Conservation (phyloP, 495 filamentous ascomycete genomes). For the Trichocladium antarcticum region DNA sequence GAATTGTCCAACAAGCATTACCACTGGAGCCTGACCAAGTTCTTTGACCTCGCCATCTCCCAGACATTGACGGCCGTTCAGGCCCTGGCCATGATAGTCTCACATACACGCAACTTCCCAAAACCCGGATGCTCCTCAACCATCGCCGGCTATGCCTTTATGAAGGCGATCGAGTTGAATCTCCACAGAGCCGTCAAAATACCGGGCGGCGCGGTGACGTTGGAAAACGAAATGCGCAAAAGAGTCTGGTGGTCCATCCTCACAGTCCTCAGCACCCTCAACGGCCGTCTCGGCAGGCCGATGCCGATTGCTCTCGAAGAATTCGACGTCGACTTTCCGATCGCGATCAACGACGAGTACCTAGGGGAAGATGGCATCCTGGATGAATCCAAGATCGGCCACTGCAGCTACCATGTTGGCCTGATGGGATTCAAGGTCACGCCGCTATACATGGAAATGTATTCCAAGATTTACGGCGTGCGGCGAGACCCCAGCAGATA, state of each 20-base stretch:
- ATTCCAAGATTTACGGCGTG: conserved; percentile 56
- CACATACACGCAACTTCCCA: conserved; percentile 63
- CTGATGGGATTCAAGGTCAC: conserved; percentile 49
- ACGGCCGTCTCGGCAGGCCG: conserved; percentile 62
- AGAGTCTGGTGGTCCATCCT: conserved; percentile 63
- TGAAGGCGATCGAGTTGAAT: conserved; percentile 58
- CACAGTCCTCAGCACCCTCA: conserved; percentile 49
- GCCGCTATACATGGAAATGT: conserved; percentile 58
- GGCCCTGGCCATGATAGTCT: conserved; percentile 55
- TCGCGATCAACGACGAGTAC: conserved; percentile 55
- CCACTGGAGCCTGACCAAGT: conserved; percentile 57
- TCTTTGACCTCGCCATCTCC: conserved; percentile 48
- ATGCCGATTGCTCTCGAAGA: conserved; percentile 61
- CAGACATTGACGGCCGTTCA: conserved; percentile 55
- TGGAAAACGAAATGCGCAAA: conserved; percentile 65
- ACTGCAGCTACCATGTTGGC: conserved; percentile 55
- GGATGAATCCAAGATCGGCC: conserved; percentile 37
- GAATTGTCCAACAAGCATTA: conserved; percentile 61
- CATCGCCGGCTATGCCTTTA: conserved; percentile 48
- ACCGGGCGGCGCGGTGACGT: conserved; percentile 40
- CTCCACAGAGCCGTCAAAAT: conserved; percentile 59
- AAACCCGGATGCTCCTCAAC: conserved; percentile 63
- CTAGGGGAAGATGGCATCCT: conserved; percentile 43
- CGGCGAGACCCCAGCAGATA: conserved; percentile 49
- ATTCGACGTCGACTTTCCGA: conserved; percentile 64